phyloP scores from a whole-genome alignment of 371 early-diverging fungal species.

The Apophysomyces elegans region DNA sequence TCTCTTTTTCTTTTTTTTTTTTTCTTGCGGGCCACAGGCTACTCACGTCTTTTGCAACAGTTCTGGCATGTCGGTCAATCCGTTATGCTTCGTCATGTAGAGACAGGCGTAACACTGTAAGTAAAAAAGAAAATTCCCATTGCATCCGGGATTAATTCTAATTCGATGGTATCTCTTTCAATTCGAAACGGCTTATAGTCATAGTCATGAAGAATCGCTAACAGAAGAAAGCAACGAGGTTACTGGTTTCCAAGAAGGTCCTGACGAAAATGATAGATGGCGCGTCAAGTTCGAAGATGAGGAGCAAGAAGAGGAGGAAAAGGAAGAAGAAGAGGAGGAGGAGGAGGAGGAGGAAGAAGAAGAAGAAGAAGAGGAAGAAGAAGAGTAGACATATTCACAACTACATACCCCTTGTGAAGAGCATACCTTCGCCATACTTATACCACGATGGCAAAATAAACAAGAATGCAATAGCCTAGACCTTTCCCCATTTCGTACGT shows the following conservation, averaged over 20 bases:
- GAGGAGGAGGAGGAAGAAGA: conserved; percentile 20
- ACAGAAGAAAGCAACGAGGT: conserved; percentile 55
- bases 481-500: too few species aligned
- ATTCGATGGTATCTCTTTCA: too few species aligned
- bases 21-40: too few species aligned
- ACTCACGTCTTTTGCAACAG: conserved; percentile 16
- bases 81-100: conserved; percentile 53
- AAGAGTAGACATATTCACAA: background rate
- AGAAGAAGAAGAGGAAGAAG: conserved; percentile 13
- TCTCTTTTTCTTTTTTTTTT: background rate
- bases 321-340: conserved; percentile 20
- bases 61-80: conserved; percentile 56
- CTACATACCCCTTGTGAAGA: conserved; percentile 5
- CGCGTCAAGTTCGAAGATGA: conserved; percentile 29
- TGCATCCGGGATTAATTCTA: too few species aligned
- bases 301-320: conserved; percentile 24
- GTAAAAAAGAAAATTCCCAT: background rate
- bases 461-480: too few species aligned
- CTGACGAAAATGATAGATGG: conserved; percentile 70
- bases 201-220: conserved; percentile 47
- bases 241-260: conserved; percentile 46
- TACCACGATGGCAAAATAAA: too few species aligned
- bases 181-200: conserved; percentile 20
- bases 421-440: background rate
- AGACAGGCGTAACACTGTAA: conserved; percentile 58